phyloP scores from a whole-genome alignment of 1,284 basidiomycete species.

The Leccinum huronense region DNA sequence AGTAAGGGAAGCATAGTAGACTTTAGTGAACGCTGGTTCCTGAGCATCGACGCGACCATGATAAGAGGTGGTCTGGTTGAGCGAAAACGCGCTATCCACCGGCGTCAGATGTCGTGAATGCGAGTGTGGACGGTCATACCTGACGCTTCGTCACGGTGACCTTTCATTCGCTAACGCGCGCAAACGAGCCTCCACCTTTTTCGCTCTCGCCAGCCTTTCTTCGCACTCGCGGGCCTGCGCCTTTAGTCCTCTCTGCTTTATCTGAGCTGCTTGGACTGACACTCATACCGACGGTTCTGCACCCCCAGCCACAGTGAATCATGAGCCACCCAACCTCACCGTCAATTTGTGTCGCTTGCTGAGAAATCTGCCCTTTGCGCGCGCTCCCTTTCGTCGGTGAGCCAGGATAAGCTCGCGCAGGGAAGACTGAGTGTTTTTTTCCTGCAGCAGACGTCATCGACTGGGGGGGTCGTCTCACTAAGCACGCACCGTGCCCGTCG shows the following conservation, averaged over 20 bases:
- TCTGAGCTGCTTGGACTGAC: constrained; percentile 67
- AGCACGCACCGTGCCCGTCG: background rate
- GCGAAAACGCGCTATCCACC: constrained; percentile 25
- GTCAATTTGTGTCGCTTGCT: constrained; percentile 38
- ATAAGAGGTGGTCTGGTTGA: constrained; percentile 2
- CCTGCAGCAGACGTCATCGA: constrained; percentile 42
- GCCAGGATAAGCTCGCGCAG: constrained; percentile 79
- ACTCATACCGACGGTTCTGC: constrained; percentile 75
- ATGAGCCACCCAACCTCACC: constrained; percentile 29
- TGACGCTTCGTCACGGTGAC: constrained; percentile 51
- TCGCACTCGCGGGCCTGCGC: constrained; percentile 63
- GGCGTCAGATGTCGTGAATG: constrained; percentile 14
- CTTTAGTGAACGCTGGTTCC: constrained; percentile 70
- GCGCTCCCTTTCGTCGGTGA: constrained; percentile 68
- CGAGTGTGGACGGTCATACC: constrained; percentile 39
- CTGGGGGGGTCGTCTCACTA: background rate
- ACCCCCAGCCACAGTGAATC: background rate
- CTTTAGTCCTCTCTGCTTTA: constrained; percentile 62
- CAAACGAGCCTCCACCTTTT: constrained; percentile 61
- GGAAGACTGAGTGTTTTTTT: constrained; percentile 82
- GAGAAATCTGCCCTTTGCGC: constrained; percentile 57
- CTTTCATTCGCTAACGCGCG: constrained; percentile 55
- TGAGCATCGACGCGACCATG: constrained; percentile 30
- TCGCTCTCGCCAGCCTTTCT: constrained; percentile 57
- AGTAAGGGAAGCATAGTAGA: constrained; percentile 93